Evolutionary conservation across 2,329 filamentous ascomycete species (phyloP).

Genomic region (Ramularia endophylla): DNA sequence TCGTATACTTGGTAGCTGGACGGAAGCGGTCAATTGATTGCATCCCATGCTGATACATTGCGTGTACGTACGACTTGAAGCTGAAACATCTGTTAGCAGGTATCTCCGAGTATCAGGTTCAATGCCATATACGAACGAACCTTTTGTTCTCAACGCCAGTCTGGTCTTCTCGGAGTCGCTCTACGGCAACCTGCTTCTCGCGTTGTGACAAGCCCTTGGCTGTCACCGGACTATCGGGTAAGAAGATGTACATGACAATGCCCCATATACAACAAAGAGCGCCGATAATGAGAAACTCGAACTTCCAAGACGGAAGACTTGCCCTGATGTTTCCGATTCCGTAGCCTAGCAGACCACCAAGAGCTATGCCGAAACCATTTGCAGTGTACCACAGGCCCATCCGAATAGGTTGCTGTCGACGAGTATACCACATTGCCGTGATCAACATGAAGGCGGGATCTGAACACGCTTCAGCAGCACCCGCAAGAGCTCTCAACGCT

Average conservation of each 20-base stretch:
- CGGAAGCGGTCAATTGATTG: too few species aligned
- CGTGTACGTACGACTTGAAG: slow-evolving; percentile 40
- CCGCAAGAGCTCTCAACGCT: slow-evolving; percentile 52
- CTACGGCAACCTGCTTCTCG: slow-evolving; percentile 51
- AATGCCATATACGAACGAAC: too few species aligned
- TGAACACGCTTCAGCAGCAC: slow-evolving; percentile 51
- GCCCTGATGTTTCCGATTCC: slow-evolving; percentile 56
- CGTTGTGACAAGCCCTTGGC: slow-evolving; percentile 46
- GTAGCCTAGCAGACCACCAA: slow-evolving; percentile 53
- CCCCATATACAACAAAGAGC: slow-evolving; percentile 55
- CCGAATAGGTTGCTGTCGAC: slow-evolving; percentile 55
- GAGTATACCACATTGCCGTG: slow-evolving; percentile 61
- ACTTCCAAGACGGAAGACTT: slow-evolving; percentile 54
- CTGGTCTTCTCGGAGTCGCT: slow-evolving; percentile 51
- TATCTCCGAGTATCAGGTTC: too few species aligned
- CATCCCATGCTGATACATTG: slow-evolving; percentile 27
- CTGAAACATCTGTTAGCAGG: slow-evolving; percentile 3
- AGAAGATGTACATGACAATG: slow-evolving; percentile 43
- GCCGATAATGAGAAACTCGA: slow-evolving; percentile 60
- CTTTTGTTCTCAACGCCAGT: slow-evolving; percentile 51
- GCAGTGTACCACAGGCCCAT: slow-evolving; percentile 56
- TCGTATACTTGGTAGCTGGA: slow-evolving; percentile 47
- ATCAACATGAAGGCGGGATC: slow-evolving; percentile 60
- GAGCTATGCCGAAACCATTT: slow-evolving; percentile 54
- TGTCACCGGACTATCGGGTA: slow-evolving; percentile 45